Evolutionary conservation across 257 asterid genomes (phyloP).

Genomic region (Capsicum chinense): DNA sequence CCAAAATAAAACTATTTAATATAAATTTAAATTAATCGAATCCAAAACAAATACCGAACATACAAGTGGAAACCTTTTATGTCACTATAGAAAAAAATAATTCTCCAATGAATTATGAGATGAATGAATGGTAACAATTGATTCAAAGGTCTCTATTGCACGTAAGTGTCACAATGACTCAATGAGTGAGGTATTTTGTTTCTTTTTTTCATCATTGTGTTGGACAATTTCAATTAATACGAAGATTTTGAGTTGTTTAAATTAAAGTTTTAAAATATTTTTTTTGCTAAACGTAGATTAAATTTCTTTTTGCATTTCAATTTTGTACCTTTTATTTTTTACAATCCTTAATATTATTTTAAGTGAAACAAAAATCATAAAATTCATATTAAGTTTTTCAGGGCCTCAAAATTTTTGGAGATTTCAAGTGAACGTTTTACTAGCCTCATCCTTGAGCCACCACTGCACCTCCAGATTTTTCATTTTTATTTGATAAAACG

Average conservation of each 20-base stretch:
- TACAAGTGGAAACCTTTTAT: not conserved
- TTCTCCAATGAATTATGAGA: conserved; percentile 20
- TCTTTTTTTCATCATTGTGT: not conserved
- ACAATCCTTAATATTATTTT: too few relatives aligned
- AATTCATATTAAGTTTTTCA: too few relatives aligned
- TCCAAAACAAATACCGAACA: not conserved
- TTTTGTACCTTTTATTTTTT: too few relatives aligned
- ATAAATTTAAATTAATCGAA: not conserved
- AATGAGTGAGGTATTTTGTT: not conserved
- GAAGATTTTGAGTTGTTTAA: not conserved
- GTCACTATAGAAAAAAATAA: not conserved
- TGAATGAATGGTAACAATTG: not conserved
- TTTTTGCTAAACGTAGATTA: too few relatives aligned
- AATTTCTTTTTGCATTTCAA: too few relatives aligned
- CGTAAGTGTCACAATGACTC: not conserved
- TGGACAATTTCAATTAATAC: not conserved
- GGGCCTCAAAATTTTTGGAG: too few relatives aligned
- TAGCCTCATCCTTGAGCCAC: too few relatives aligned
- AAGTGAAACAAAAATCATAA: too few relatives aligned
- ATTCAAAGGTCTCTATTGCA: not conserved
- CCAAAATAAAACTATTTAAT: not conserved
- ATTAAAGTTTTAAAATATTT: too few relatives aligned
- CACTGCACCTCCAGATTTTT: too few relatives aligned
- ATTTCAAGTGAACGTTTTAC: too few relatives aligned
- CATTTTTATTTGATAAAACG: too few relatives aligned